A percentile compares a stretch with the other conserved stretches of the same genome.
phyloP scores from a whole-genome alignment of 2,329 filamentous ascomycete genomes.

The Fusarium sambucinum region DNA sequence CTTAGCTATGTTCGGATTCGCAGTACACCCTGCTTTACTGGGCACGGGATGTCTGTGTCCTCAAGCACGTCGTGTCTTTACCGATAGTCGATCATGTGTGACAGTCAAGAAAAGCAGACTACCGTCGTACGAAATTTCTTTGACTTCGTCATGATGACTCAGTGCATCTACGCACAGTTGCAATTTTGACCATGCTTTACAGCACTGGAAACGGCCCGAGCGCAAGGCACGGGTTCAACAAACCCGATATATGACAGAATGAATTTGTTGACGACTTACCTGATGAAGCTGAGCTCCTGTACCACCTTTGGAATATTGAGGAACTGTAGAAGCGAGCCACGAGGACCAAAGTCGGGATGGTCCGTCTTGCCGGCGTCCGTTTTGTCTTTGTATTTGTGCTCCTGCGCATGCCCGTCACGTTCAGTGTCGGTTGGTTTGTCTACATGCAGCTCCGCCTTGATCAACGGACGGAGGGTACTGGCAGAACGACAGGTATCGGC shows the following conservation, averaged over 20 bases:
- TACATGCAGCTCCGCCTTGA: conserved; percentile 85
- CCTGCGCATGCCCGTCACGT: conserved; percentile 52
- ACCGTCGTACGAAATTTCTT: conserved; percentile 1
- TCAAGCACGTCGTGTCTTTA: conserved; percentile 8
- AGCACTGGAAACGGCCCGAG: conserved; percentile 6
- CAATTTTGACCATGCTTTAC: background rate
- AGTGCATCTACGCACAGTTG: conserved; percentile 10
- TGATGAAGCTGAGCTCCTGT: conserved; percentile 78
- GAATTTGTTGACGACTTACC: conserved; percentile 62
- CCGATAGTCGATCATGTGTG: conserved; percentile 14
- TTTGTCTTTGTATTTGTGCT: conserved; percentile 70
- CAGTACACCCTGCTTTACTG: background rate
- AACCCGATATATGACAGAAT: background rate
- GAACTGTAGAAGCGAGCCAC: conserved; percentile 69
- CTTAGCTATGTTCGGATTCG: background rate
- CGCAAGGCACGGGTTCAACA: conserved; percentile 1
- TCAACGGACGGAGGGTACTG: conserved; percentile 71
- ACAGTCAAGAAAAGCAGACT: conserved; percentile 15
- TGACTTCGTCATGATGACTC: conserved; percentile 13
- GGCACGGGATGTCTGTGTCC: conserved; percentile 15
- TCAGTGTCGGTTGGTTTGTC: conserved; percentile 66
- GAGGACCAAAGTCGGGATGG: conserved; percentile 71
- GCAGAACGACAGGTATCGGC: conserved; percentile 49
- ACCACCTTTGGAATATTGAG: conserved; percentile 68
- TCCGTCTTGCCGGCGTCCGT: conserved; percentile 68